These are phyloP conservation scores for Diutina catenulata DNA, from an alignment of 1,139 yeast species.

Conservation along the genomic window DNA sequence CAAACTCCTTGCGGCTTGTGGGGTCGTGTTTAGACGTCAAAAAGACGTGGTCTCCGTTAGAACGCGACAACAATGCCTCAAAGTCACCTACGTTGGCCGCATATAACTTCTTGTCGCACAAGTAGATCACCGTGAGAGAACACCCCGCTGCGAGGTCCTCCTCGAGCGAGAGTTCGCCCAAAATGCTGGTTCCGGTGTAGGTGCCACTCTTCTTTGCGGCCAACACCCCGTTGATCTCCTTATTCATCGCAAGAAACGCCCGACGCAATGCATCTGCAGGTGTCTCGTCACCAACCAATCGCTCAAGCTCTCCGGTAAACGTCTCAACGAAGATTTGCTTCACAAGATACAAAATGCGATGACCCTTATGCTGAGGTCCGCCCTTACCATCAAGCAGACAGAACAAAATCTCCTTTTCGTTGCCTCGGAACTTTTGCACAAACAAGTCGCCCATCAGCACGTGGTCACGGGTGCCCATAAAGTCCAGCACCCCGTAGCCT, in stretches of 20 bases:
- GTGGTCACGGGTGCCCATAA: constrained; percentile 57
- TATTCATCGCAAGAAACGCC: constrained; percentile 68
- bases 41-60: constrained; percentile 67
- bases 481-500: constrained; percentile 88
- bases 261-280: constrained; percentile 64
- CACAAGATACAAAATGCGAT: constrained; percentile 58
- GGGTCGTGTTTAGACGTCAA: constrained; percentile 81
- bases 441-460: constrained; percentile 78
- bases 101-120: constrained; percentile 58
- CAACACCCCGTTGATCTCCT: constrained; percentile 48
- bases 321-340: constrained; percentile 60
- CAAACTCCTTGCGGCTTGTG: constrained; percentile 67
- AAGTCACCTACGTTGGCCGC: constrained; percentile 90
- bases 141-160: constrained; percentile 81
- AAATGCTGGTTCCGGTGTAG: constrained; percentile 14
- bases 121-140: constrained; percentile 69
- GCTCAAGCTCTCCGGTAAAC: constrained; percentile 52
- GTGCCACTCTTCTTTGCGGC: constrained; percentile 24
- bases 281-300: constrained; percentile 31
- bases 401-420: constrained; percentile 56
- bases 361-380: constrained; percentile 33
- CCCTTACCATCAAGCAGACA: constrained; percentile 77
- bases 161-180: constrained; percentile 10
- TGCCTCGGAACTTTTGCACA: constrained; percentile 79
- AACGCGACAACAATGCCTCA: constrained; percentile 66